Base-by-base conservation (phyloP, 495 filamentous ascomycete genomes). In the Clavariopsis aquatica region DNA sequence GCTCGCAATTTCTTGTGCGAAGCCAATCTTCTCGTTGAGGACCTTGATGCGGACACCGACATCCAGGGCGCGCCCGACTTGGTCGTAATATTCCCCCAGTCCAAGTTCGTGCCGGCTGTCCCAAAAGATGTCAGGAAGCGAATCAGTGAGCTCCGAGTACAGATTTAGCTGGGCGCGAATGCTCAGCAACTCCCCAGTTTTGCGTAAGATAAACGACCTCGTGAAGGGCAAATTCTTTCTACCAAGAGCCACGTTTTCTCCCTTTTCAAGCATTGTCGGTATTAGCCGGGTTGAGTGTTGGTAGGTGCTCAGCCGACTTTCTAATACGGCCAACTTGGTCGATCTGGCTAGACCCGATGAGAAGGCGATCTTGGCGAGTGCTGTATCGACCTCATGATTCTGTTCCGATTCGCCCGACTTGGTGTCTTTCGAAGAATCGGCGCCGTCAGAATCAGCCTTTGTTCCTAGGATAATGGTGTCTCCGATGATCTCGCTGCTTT, bases 1-100 rank as follows among this genome's bases (percentile, higher is more conserved):
- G 64, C 82, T 89, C 12, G 94, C 93, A 70, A 97, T 97, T 72
- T 97, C 94, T 70, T 92, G 90, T 0, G 92, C 94, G 78, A 98
- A 98, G 71, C 96, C 93, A 85, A 98, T 93, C 79, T 93, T 95
- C 78, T 93, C 90, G 75, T 98, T 98, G 68, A 98, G 76, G 23
- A 89, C 85, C 69, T 90, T 90, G 79, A 98, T 97, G 38, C 94
- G 84, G 36, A 93, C 89, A n/a, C 90, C 88, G 15, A 96, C 92
- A 77, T 97, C 95, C 57, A 98, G 80, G 0, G 93, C 89, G 54
- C 87, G 84, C 19, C 93, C 93, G 9, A 96, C 92, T 76, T 93
- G 88, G 64, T 95, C 91, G 74, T 97, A 98, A 72, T 97, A 97
- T 19, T 87, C 90, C 74, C 96, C 92, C 5, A 96, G 79, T 57